Conservation (phyloP, 2,329 filamentous ascomycete genomes). For the Graphiopsis chlorocephala region DNA sequence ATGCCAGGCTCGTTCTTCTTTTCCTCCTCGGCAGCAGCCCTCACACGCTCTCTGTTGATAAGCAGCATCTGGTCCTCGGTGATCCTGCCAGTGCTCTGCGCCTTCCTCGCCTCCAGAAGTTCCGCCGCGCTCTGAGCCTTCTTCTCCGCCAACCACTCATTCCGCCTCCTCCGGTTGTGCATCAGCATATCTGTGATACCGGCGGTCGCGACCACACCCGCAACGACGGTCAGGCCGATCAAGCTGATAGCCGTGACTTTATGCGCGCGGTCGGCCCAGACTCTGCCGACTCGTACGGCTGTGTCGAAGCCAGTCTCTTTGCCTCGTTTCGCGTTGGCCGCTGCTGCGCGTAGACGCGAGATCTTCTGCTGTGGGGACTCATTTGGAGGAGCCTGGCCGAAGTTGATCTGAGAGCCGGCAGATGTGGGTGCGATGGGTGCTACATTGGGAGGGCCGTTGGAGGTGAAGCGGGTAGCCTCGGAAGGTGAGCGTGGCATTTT, state of each 20-base stretch:
- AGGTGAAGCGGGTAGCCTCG: conserved; percentile 77
- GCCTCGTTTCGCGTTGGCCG: conserved; percentile 45
- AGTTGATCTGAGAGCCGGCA: conserved; percentile 27
- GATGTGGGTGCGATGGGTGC: conserved; percentile 16
- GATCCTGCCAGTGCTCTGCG: conserved; percentile 43
- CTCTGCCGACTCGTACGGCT: conserved; percentile 51
- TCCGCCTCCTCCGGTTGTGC: conserved; percentile 64
- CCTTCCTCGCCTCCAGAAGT: conserved; percentile 44
- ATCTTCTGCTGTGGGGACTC: conserved; percentile 56
- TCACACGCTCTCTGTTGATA: conserved; percentile 60
- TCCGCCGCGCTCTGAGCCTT: conserved; percentile 44
- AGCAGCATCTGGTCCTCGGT: conserved; percentile 52
- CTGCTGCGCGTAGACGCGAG: conserved; percentile 49
- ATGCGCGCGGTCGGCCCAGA: conserved; percentile 61
- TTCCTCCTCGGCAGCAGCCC: conserved; percentile 53
- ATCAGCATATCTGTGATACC: conserved; percentile 65
- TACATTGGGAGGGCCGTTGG: conserved; percentile 53
- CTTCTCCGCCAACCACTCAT: conserved; percentile 58
- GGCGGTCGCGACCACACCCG: conserved; percentile 60
- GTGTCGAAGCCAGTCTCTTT: conserved; percentile 56
- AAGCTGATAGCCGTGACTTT: conserved; percentile 58
- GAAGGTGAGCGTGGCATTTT: conserved; percentile 65
- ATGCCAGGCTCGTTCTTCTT: conserved; percentile 37
- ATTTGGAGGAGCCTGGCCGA: conserved; percentile 39
- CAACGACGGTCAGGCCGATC: conserved; percentile 61